Evolutionary conservation across 305 asterid species (phyloP).

Genomic region (Solanum chacoense): DNA sequence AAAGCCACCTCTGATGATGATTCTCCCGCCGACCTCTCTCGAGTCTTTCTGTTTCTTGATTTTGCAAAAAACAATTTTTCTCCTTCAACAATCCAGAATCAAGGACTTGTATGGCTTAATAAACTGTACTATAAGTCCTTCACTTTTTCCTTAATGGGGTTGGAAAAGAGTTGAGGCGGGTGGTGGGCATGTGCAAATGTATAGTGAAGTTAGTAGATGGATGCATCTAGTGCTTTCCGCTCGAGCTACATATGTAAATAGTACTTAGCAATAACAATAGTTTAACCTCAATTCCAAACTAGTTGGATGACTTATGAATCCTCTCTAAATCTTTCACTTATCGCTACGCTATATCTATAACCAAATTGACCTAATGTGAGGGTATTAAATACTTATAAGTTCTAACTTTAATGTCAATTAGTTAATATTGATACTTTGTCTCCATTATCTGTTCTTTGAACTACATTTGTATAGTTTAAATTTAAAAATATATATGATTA

Average conservation of each 20-base stretch:
- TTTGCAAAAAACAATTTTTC: background rate
- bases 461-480: background rate
- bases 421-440: background rate
- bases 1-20: slow-evolving; percentile 7
- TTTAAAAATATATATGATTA: background rate
- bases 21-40: slow-evolving; percentile 26
- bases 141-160: background rate
- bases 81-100: background rate
- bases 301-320: background rate
- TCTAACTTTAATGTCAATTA: background rate
- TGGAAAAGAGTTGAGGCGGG: background rate
- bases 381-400: background rate
- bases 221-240: background rate
- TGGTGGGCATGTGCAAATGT: background rate
- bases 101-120: background rate
- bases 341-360: background rate
- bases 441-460: background rate
- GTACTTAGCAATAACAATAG: background rate
- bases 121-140: background rate
- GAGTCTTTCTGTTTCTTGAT: slow-evolving; percentile 28
- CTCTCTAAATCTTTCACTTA: background rate
- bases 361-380: background rate
- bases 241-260: background rate
- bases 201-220: background rate
- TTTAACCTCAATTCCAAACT: background rate